Evolutionary conservation across 2,329 filamentous ascomycete genomes (phyloP).

Genomic region (Xylaria sp.): DNA sequence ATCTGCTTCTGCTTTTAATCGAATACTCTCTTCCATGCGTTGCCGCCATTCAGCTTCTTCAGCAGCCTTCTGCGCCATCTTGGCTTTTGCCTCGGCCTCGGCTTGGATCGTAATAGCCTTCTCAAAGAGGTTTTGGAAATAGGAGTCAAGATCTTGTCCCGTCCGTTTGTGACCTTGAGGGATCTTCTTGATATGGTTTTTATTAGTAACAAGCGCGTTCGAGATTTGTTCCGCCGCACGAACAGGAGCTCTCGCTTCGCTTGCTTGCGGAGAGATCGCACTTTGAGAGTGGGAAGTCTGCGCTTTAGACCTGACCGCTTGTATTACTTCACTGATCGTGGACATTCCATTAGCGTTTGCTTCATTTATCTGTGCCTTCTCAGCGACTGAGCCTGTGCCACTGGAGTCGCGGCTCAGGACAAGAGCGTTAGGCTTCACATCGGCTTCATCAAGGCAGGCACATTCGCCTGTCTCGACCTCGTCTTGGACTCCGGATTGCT

Average conservation of each 20-base stretch:
- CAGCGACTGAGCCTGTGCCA: neutral
- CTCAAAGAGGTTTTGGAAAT: too few species aligned
- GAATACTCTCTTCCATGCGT: constrained; percentile 38
- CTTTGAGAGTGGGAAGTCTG: neutral
- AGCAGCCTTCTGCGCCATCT: constrained; percentile 31
- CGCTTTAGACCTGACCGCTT: neutral
- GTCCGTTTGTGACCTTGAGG: neutral
- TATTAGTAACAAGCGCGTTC: too few species aligned
- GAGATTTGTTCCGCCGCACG: too few species aligned
- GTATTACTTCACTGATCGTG: neutral
- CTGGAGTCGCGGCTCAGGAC: neutral
- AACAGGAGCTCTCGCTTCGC: too few species aligned
- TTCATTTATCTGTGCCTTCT: too few species aligned
- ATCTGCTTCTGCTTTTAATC: constrained; percentile 47
- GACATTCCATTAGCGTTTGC: neutral
- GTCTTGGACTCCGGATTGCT: neutral
- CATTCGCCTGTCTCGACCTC: neutral
- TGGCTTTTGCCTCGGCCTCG: constrained; percentile 25
- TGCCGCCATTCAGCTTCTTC: constrained; percentile 36
- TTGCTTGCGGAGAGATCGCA: neutral
- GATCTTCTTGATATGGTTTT: neutral
- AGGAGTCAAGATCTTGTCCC: too few species aligned
- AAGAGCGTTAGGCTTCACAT: neutral
- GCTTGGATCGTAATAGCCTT: constrained; percentile 1
- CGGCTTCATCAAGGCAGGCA: neutral